phyloP scores from a whole-genome alignment of 306 rosid genomes.

The Biancaea sappan region DNA sequence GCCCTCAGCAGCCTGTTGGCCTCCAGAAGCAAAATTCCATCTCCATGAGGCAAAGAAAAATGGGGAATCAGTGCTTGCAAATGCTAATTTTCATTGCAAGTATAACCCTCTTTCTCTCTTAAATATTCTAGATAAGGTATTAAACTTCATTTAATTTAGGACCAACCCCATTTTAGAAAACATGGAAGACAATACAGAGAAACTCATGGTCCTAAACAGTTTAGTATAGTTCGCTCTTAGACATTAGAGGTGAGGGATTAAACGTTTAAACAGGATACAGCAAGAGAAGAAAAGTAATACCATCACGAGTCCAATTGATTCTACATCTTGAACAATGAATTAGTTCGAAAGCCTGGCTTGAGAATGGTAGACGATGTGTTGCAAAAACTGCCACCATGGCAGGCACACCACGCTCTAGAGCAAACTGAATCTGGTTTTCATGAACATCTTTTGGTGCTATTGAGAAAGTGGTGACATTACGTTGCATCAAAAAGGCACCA shows the following conservation, averaged over 20 bases:
- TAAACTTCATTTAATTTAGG: neutral
- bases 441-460: constrained; percentile 85
- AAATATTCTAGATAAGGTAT: neutral
- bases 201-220: constrained; percentile 18
- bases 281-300: constrained; percentile 42
- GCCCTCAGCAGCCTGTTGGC: constrained; percentile 83
- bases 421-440: constrained; percentile 90
- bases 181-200: neutral
- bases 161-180: neutral
- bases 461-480: constrained; percentile 73
- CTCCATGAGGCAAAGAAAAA: constrained; percentile 52
- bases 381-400: constrained; percentile 77
- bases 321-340: constrained; percentile 91
- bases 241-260: constrained; percentile 21
- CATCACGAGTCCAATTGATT: constrained; percentile 87
- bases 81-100: constrained; percentile 26
- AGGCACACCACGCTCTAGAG: constrained; percentile 96
- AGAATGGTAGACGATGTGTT: constrained; percentile 65
- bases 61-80: constrained; percentile 34
- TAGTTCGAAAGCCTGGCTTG: constrained; percentile 94
- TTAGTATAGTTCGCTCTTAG: neutral
- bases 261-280: neutral
- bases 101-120: neutral
- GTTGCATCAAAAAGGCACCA: constrained; percentile 82
- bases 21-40: constrained; percentile 92